Evolutionary conservation across 352 stramenopile species (phyloP), one percentile per base, ranked within the genome.

Genomic region (Blastocystis sp.): DNA sequence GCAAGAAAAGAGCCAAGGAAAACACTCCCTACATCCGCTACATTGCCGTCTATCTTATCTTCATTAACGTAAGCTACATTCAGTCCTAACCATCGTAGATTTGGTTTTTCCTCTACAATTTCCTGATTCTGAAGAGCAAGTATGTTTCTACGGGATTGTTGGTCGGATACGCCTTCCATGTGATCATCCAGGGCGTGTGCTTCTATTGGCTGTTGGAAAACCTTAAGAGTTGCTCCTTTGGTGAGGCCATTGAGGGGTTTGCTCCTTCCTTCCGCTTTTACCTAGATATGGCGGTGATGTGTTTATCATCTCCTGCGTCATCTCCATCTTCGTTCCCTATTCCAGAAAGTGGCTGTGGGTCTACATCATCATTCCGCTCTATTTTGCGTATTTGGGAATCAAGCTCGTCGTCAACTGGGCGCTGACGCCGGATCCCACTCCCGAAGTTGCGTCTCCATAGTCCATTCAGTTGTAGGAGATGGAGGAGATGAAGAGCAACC

Each of bases 301-400:
- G 54, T 84, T 84, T 54, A 84, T 84, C 28, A 17, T 84, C 34
- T 84, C 74, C 6, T 84, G 54, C 45, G 17, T 69, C 48, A 28
- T 84, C 17, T 84, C 74, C n/a, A n/a, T 84, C 3, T 68, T 84
- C 48, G 11, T 84, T 57, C 34, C 74, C 19, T 84, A 60, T 28
- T 84, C 74, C 45, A 10, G 74, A 7, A 84, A 84, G 59, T 84
- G 74, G 74, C 64, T 84, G 74, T 84, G 74, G 74, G 59, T 69
- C 1, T 84, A 84, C 59, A 84, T 84, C n/a, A 11, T 84, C 52
- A 84, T 84, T 68, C 74, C 74, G 1, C 48, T 84, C 3, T 84
- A 84, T 45, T 62, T 84, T 19, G 59, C 21, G 3, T 84, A 84
- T 52, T 28, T 66, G 21, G 74, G 48, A 57, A 84, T 84, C 65